Base-by-base conservation (phyloP, 78 protist genomes). In the Speleostelium caveatum region DNA sequence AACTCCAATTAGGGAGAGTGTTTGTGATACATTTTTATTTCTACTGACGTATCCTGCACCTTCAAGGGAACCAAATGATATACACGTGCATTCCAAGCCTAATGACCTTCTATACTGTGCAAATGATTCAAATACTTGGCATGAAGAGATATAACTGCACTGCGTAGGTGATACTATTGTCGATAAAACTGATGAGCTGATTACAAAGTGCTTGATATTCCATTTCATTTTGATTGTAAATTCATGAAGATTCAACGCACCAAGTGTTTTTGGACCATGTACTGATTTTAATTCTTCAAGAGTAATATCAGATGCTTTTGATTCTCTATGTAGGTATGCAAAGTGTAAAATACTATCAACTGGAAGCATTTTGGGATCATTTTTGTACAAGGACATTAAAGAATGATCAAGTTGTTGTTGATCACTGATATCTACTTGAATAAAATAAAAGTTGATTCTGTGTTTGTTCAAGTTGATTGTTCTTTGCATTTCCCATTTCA, bases 61-160 rank as follows among this genome's bases (percentile, higher is more conserved):
- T n/a, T 65, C 26, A n/a, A 87, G 56, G 22, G 94, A 38, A 16
- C 96, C 96, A 74, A 87, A 80, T 24, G 49, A 49, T 53, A 94
- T 22, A 33, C 33, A 24, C 14, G 62, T 24, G 55, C 75, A 21
- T 85, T 75, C 30, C 1, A 65, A 35, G 0, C 90, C 92, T 3
- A 51, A n/a, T 28, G 51, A 22, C 5, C 42, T 35, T 21, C 97
- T 59, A 21, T 36, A 65, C 32, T 21, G 55, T 19, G 89, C 59
- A 26, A 92, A 73, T 10, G 91, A 26, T 32, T 95, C 97, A 1
- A 86, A 89, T 30, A 76, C 80, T 21, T 87, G 73, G 78, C 87
- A 87, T 1, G 95, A 85, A 30, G 94, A 73, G 5, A 87, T 80
- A 60, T 95, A 95, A 62, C 45, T 38, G 21, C 86, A 39, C 65